phyloP scores from a whole-genome alignment of 768 basidiomycete genomes.

The Cystofilobasidium capitatum region DNA sequence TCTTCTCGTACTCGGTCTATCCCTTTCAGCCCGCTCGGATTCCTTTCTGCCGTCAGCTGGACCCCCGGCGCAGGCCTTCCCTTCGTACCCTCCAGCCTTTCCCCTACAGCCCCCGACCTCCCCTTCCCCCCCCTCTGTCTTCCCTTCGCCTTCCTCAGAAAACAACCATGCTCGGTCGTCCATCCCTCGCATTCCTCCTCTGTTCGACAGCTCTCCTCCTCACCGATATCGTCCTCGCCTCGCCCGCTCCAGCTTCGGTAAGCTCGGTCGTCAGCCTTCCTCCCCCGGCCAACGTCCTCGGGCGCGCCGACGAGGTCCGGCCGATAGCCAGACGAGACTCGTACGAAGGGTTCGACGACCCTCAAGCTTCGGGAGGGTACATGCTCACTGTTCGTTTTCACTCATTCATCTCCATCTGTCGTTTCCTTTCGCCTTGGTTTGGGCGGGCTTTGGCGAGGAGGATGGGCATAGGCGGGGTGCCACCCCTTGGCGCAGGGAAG shows the following conservation, averaged over 20 bases:
- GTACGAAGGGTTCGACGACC: slow-evolving; percentile 4
- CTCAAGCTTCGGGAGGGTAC: neutral
- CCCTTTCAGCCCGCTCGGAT: too few species aligned
- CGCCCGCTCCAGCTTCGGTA: neutral
- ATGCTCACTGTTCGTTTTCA: slow-evolving; percentile 25
- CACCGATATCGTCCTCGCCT: neutral
- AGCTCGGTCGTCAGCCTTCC: neutral
- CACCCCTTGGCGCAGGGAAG: neutral
- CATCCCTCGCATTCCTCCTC: slow-evolving; percentile 1
- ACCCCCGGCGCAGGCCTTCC: too few species aligned
- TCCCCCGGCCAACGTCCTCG: neutral
- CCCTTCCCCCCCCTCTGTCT: neutral
- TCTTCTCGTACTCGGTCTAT: too few species aligned
- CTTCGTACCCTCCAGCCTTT: neutral
- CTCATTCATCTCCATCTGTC: too few species aligned
- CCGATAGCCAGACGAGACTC: neutral
- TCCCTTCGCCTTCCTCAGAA: too few species aligned
- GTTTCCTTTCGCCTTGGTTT: neutral
- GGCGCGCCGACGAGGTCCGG: neutral
- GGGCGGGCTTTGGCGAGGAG: too few species aligned
- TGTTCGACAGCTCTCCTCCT: neutral
- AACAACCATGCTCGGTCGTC: too few species aligned
- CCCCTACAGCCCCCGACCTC: neutral
- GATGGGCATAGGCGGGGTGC: neutral
- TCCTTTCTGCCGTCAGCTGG: too few species aligned